phyloP scores from a whole-genome alignment of 129 eudicot genomes.

The Escallonia herrerae region DNA sequence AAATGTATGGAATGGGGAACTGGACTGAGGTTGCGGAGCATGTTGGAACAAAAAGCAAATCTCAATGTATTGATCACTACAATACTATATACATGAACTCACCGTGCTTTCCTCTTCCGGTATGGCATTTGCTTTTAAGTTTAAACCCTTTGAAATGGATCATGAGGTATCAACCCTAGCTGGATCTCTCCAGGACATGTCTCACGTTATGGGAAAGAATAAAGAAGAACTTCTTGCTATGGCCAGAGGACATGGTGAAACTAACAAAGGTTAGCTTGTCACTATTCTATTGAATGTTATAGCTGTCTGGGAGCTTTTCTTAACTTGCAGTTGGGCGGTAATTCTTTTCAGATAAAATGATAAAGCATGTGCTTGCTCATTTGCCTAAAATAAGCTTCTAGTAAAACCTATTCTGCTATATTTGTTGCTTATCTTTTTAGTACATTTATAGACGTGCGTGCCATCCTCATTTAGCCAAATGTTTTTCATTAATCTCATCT shows the following conservation, averaged over 20 bases:
- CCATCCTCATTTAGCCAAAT: not conserved
- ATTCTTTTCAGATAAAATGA: too few relatives aligned
- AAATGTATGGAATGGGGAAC: slow-evolving; percentile 96
- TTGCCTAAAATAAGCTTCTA: too few relatives aligned
- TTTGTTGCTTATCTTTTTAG: too few relatives aligned
- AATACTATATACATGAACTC: slow-evolving; percentile 76
- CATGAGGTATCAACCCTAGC: slow-evolving; percentile 7
- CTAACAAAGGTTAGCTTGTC: slow-evolving; percentile 47
- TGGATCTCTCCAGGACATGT: slow-evolving; percentile 63
- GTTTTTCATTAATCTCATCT: not conserved
- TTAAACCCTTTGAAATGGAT: not conserved
- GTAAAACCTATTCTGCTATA: too few relatives aligned
- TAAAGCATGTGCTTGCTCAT: too few relatives aligned
- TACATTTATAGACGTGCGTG: not conserved
- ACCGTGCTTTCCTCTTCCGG: slow-evolving; percentile 94
- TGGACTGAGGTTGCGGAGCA: slow-evolving; percentile 99
- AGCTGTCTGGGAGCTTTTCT: not conserved
- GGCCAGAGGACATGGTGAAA: slow-evolving; percentile 75
- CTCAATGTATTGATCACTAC: slow-evolving; percentile 75
- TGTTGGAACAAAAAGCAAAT: slow-evolving; percentile 94
- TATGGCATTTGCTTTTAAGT: slow-evolving; percentile 20
- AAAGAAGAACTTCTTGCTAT: slow-evolving; percentile 96
- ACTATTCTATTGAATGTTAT: not conserved
- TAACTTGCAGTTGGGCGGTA: not conserved
- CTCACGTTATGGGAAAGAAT: slow-evolving; percentile 95